phyloP scores from a whole-genome alignment of 2,329 filamentous ascomycete genomes.

The Phyllosticta citriasiana region DNA sequence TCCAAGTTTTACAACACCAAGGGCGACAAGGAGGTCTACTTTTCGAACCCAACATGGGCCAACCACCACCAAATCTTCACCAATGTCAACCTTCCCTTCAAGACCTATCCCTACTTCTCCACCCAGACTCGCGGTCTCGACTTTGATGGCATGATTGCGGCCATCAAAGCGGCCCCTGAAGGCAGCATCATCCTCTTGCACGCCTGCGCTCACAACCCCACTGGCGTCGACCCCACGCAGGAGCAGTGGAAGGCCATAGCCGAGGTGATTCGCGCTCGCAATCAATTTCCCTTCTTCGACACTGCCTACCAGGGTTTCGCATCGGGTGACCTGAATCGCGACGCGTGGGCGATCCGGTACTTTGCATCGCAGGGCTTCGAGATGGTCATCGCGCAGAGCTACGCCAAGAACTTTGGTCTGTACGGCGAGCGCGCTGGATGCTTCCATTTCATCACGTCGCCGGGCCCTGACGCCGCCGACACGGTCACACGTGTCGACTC shows the following conservation, averaged over 20 bases:
- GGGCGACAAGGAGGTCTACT: constrained; percentile 66
- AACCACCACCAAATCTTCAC: constrained; percentile 98
- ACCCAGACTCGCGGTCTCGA: constrained; percentile 82
- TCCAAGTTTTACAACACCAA: constrained; percentile 69
- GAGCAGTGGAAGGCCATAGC: constrained; percentile 94
- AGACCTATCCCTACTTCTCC: constrained; percentile 89
- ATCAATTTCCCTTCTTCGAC: constrained; percentile 97
- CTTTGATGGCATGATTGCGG: constrained; percentile 73
- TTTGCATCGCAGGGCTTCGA: constrained; percentile 87
- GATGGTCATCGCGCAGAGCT: constrained; percentile 43
- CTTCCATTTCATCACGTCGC: constrained; percentile 83
- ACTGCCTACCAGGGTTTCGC: constrained; percentile 97
- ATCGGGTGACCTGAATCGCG: constrained; percentile 73
- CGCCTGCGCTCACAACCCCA: constrained; percentile 96
- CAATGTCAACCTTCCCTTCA: constrained; percentile 71
- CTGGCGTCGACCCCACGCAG: constrained; percentile 85
- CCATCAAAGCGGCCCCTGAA: constrained; percentile 59
- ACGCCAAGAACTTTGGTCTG: constrained; percentile 58
- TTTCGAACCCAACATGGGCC: constrained; percentile 93
- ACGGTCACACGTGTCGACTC: constrained; percentile 60
- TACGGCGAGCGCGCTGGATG: constrained; percentile 94
- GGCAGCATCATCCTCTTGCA: constrained; percentile 84
- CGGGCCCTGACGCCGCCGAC: constrained; percentile 55
- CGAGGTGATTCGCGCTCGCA: constrained; percentile 60
- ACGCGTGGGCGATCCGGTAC: constrained; percentile 88